A percentile compares a stretch with the other conserved stretches of the same genome.
These are phyloP conservation scores for Moesziomyces parantarcticus DNA, from an alignment of 1,284 basidiomycete species.

Conservation along the genomic window DNA sequence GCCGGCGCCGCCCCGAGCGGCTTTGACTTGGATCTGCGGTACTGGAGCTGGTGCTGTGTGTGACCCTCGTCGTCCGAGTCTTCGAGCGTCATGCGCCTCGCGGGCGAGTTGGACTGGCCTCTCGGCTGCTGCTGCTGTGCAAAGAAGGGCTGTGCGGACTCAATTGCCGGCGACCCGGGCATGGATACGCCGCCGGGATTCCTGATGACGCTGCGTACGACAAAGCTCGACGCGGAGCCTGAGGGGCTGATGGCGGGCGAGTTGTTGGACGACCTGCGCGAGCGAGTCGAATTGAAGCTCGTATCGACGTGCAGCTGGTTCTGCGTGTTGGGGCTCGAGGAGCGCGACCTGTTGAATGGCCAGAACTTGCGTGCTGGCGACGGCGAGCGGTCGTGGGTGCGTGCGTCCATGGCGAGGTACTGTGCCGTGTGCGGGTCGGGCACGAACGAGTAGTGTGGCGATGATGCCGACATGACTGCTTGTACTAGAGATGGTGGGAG, in stretches of 20 bases:
- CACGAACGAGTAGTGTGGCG: constrained; percentile 24
- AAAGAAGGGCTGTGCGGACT: constrained; percentile 10
- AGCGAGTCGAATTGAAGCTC: constrained; percentile 21
- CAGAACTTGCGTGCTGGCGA: constrained; percentile 39
- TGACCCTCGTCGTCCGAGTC: constrained; percentile 37
- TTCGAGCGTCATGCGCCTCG: constrained; percentile 34
- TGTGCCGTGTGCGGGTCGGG: constrained; percentile 29
- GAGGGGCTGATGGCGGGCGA: constrained; percentile 28
- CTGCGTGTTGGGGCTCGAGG: constrained; percentile 41
- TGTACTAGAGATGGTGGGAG: constrained; percentile 13
- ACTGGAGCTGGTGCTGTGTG: constrained; percentile 21
- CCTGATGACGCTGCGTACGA: constrained; percentile 55
- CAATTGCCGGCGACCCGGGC: constrained; percentile 22
- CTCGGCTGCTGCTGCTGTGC: constrained; percentile 8
- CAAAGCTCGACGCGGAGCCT: constrained; percentile 39
- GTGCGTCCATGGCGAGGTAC: constrained; percentile 28
- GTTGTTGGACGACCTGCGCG: constrained; percentile 34
- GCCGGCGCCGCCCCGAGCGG: constrained; percentile 29
- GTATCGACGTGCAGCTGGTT: constrained; percentile 19
- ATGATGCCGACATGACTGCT: neutral
- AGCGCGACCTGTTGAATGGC: constrained; percentile 54
- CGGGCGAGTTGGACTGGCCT: neutral
- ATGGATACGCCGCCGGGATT: constrained; percentile 56
- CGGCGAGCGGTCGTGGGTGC: constrained; percentile 18
- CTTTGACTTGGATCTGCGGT: constrained; percentile 42